Conservation (phyloP, 1,139 yeast genomes). For the Maudiozyma humilis region DNA sequence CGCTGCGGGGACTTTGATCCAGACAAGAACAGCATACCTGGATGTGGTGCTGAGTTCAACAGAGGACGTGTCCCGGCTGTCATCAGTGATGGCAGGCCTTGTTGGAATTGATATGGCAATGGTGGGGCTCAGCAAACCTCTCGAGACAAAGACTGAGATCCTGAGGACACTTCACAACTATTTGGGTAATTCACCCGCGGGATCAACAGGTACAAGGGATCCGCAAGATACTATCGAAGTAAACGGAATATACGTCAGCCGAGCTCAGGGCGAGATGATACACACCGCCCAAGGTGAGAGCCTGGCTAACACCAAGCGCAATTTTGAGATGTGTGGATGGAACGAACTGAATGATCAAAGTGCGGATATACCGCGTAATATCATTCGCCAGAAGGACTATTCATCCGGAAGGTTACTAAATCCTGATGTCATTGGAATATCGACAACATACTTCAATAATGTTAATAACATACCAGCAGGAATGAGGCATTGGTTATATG, state of each 20-base stretch:
- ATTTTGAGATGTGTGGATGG: too few species aligned
- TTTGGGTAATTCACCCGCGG: too few species aligned
- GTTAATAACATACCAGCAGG: conserved; percentile 14
- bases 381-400: neutral
- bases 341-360: too few species aligned
- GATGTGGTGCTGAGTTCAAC: conserved; percentile 16
- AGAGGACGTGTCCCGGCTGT: conserved; percentile 9
- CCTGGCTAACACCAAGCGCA: too few species aligned
- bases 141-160: neutral
- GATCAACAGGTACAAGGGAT: too few species aligned
- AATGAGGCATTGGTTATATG: conserved; percentile 18
- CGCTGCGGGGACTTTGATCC: conserved; percentile 5
- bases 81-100: conserved; percentile 4
- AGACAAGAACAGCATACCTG: conserved; percentile 8
- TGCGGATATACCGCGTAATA: too few species aligned
- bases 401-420: neutral
- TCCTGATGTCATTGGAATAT: neutral
- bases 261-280: too few species aligned
- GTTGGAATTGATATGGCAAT: neutral
- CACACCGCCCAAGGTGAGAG: too few species aligned
- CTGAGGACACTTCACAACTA: too few species aligned
- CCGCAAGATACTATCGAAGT: too few species aligned
- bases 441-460: conserved; percentile 12
- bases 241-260: too few species aligned
- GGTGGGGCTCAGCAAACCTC: neutral